These are phyloP conservation scores for Penicillium psychrofluorescens DNA, from an alignment of 495 filamentous ascomycete species.

Conservation along the genomic window DNA sequence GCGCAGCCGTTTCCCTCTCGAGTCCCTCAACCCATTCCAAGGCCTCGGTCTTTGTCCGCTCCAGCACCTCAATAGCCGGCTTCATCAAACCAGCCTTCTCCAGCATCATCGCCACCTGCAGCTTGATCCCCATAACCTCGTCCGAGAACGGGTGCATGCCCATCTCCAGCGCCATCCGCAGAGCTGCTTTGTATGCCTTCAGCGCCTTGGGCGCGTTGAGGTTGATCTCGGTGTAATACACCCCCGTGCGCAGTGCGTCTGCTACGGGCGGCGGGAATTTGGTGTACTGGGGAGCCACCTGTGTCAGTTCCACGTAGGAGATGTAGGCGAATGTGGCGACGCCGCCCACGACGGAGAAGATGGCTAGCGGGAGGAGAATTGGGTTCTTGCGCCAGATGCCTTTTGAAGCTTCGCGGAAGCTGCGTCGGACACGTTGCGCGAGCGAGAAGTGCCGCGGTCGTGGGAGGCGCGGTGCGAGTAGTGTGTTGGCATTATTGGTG, in stretches of 20 bases:
- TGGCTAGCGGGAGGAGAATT: constrained; percentile 35
- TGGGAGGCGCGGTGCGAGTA: constrained; percentile 6
- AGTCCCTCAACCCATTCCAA: constrained; percentile 49
- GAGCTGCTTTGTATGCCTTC: constrained; percentile 71
- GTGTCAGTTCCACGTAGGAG: constrained; percentile 57
- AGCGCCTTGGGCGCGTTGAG: constrained; percentile 66
- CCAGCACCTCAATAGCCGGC: constrained; percentile 65
- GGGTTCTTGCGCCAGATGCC: constrained; percentile 44
- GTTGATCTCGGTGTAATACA: constrained; percentile 76
- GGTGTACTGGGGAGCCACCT: constrained; percentile 57
- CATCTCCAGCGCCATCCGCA: constrained; percentile 59
- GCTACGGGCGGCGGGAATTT: constrained; percentile 77
- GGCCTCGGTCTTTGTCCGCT: constrained; percentile 47
- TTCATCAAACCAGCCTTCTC: constrained; percentile 62
- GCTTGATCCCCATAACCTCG: constrained; percentile 82
- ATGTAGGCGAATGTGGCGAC: constrained; percentile 29
- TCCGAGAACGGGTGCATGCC: constrained; percentile 82
- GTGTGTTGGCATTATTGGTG: constrained; percentile 2
- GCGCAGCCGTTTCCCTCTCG: constrained; percentile 24
- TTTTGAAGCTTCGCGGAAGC: constrained; percentile 30
- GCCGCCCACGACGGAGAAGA: constrained; percentile 42
- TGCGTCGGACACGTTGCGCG: constrained; percentile 21
- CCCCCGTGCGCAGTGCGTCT: constrained; percentile 69
- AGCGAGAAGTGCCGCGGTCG: constrained; percentile 15
- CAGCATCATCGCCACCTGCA: constrained; percentile 69